A percentile compares a stretch with the other conserved stretches of the same genome.
phyloP scores from a whole-genome alignment of 23 red algal genomes.

The Cyanidium caldarium region DNA sequence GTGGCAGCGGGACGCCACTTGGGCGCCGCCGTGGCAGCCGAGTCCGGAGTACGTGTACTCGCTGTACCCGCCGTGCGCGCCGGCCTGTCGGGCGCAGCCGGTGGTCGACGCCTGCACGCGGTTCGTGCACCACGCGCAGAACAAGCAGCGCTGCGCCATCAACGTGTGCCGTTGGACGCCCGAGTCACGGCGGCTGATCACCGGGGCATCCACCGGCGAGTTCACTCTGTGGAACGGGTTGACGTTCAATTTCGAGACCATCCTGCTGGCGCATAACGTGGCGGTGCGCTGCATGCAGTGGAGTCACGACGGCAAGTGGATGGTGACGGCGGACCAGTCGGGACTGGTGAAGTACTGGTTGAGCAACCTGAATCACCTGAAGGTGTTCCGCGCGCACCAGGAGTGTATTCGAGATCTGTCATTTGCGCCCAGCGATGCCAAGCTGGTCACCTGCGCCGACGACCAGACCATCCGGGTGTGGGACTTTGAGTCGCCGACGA shows the following conservation, averaged over 20 bases:
- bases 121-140: constrained; percentile 86
- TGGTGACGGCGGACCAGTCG: constrained; percentile 80
- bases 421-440: constrained; percentile 58
- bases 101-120: constrained; percentile 71
- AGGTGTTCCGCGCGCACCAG: constrained; percentile 83
- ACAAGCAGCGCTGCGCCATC: constrained; percentile 82
- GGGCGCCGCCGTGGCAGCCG: constrained; percentile 45
- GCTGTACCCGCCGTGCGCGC: constrained; percentile 52
- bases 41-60: constrained; percentile 55
- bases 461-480: constrained; percentile 85
- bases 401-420: constrained; percentile 81
- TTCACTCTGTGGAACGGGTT: constrained; percentile 98
- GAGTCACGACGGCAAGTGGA: constrained; percentile 88
- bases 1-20: constrained; percentile 37
- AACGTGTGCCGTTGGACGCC: constrained; percentile 94
- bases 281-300: constrained; percentile 76
- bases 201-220: constrained; percentile 84
- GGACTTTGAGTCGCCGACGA: constrained; percentile 61
- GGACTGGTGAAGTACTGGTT: constrained; percentile 98
- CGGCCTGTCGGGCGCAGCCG: constrained; percentile 43
- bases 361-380: constrained; percentile 94
- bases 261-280: constrained; percentile 81
- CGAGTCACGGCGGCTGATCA: constrained; percentile 88
- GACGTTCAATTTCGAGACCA: constrained; percentile 99
- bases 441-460: constrained; percentile 94